Conservation (phyloP, 148 eudicot genomes). For the Salicornia ramosissima region DNA sequence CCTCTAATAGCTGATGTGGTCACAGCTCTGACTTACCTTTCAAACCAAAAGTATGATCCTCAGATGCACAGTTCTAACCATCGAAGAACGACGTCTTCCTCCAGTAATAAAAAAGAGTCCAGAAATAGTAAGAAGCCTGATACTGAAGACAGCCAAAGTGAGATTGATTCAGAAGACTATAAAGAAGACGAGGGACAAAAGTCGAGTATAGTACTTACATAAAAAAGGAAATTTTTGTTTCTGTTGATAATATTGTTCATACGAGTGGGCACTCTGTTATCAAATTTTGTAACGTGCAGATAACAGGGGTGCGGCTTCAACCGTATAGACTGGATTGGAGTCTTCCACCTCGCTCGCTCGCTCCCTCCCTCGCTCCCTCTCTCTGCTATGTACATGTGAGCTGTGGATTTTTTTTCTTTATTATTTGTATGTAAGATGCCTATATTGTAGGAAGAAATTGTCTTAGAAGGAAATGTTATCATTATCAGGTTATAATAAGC, state of each 20-base stretch:
- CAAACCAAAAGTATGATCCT: constrained; percentile 51
- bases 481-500: too few relatives aligned
- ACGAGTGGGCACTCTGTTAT: constrained; percentile 26
- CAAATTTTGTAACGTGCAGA: constrained; percentile 20
- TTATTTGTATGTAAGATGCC: too few relatives aligned
- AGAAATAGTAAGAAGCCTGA: constrained; percentile 11
- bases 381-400: too few relatives aligned
- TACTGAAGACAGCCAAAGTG: not conserved
- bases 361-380: too few relatives aligned
- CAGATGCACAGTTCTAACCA: constrained; percentile 20
- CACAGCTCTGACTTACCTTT: constrained; percentile 63
- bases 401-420: too few relatives aligned
- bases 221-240: not conserved
- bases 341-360: too few relatives aligned
- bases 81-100: constrained; percentile 27
- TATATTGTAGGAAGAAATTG: too few relatives aligned
- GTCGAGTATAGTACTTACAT: constrained; percentile 9
- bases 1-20: constrained; percentile 70
- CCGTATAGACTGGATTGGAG: too few relatives aligned
- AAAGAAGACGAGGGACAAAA: constrained; percentile 10
- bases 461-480: too few relatives aligned
- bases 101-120: constrained; percentile 4
- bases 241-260: constrained; percentile 11
- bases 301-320: too few relatives aligned
- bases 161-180: constrained; percentile 17